These are phyloP conservation scores for Brassica balearica DNA, from an alignment of 441 rosid genomes.

Conservation along the genomic window DNA sequence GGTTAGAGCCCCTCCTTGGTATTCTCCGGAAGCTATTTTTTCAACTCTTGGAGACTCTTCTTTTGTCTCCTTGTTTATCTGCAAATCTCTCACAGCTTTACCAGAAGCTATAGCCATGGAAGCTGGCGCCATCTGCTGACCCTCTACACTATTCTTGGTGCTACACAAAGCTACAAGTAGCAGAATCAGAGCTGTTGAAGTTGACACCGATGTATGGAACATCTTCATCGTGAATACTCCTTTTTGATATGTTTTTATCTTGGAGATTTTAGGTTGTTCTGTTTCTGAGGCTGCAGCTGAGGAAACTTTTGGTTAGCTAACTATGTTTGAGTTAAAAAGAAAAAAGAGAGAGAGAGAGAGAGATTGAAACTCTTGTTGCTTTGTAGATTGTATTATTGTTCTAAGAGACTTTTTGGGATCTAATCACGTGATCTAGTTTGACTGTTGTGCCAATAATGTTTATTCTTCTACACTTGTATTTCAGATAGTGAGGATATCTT, in stretches of 20 bases:
- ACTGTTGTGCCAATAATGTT: conserved; percentile 49
- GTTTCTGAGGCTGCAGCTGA: conserved; percentile 26
- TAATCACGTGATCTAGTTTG: conserved; percentile 77
- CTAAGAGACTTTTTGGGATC: conserved; percentile 53
- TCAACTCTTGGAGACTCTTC: conserved; percentile 49
- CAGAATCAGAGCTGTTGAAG: conserved; percentile 51
- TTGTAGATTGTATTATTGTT: conserved; percentile 36
- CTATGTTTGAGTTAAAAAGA: conserved; percentile 4
- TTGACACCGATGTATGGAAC: conserved; percentile 41
- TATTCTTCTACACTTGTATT: conserved; percentile 19
- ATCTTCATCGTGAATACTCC: conserved; percentile 51
- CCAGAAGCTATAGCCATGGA: conserved; percentile 44
- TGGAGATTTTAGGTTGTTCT: conserved; percentile 21
- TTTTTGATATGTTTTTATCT: conserved; percentile 29
- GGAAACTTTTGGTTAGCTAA: not conserved
- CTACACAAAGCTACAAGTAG: conserved; percentile 51
- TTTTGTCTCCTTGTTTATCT: conserved; percentile 43
- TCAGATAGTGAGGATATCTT: conserved; percentile 14
- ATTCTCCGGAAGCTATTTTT: conserved; percentile 60
- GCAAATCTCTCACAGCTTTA: conserved; percentile 48
- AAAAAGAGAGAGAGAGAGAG: conserved; percentile 22
- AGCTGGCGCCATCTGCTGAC: conserved; percentile 44
- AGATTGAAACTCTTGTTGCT: conserved; percentile 18
- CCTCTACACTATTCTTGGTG: conserved; percentile 47
- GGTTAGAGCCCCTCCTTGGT: conserved; percentile 75